Evolutionary conservation across 345 rosid species (phyloP).

Genomic region (Bruguiera parviflora): DNA sequence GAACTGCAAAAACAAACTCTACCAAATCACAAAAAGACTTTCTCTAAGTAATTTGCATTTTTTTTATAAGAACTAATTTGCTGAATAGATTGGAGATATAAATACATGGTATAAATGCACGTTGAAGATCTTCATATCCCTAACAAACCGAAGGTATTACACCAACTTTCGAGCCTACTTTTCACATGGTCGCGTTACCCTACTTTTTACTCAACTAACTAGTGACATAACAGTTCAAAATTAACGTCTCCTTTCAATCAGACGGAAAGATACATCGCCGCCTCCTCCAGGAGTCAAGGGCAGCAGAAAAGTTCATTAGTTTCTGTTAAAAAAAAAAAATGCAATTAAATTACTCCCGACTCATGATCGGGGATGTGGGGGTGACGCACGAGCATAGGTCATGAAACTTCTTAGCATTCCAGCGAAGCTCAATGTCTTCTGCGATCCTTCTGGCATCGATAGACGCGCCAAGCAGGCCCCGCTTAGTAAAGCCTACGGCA

Average conservation of each 20-base stretch:
- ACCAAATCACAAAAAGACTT: neutral
- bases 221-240: neutral
- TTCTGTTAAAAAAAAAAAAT: neutral
- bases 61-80: neutral
- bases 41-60: neutral
- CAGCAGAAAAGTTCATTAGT: neutral
- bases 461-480: constrained; percentile 76
- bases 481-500: constrained; percentile 72
- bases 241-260: neutral
- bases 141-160: neutral
- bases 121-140: neutral
- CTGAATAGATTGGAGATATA: neutral
- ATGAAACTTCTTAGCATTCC: constrained; percentile 28
- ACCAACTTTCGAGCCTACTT: neutral
- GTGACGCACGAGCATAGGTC: constrained; percentile 8
- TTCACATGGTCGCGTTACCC: neutral
- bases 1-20: neutral
- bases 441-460: constrained; percentile 62
- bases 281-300: neutral
- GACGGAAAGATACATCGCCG: too few relatives aligned
- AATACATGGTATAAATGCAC: constrained; percentile 10
- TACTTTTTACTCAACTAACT: neutral
- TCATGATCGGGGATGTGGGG: neutral
- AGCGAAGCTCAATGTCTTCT: constrained; percentile 46
- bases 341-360: too few relatives aligned